Evolutionary conservation across 2,329 filamentous ascomycete species (phyloP), one percentile per base, ranked within the genome.

Genomic region (Microcyclosporella mali): DNA sequence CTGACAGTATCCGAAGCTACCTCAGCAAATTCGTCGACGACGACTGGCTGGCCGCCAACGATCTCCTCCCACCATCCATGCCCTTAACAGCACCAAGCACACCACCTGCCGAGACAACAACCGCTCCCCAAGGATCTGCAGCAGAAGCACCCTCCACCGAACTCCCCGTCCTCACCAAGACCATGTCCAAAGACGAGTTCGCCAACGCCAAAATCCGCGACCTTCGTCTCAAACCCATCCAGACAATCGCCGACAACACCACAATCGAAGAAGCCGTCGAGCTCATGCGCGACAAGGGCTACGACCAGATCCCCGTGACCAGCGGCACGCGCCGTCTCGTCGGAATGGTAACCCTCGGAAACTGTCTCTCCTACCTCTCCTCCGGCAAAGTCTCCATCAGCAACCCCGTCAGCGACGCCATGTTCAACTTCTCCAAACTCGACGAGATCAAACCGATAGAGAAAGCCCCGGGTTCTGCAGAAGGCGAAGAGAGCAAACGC

Each of bases 11-110:
- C 63, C 79, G 92, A 60, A 95, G 88, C 68, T 98, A 98, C 66
- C 80, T 98, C 18, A 90, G 85, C 71, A 98, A 98, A 78, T 98
- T 98, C 64, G 88, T 88, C 53, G 92, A 98, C 64, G 94, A 98
- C 63, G 92, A 97, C 72, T 98, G 92, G 94, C 82, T 98, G 43
- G 89, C 88, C 10, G 92, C 92, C 51, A 98, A 98, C 69, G 84
- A 90, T 63, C 85, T 98, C 17, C 77, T 97, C 18, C 79, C 86
- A 30, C 75, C 69, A 51, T 79, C 71, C 40, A 77, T 70, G 48
- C 72, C 62, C 37, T 65, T 63, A 41, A 71, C 66, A 34, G 63
- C 59, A 46, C 45, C 57, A 55, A 64, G 42, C 50, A 56, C 51
- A 43, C 57, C 44, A 58, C 52, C 62, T 25, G 18, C 37, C 9